Conservation (phyloP, 148 eudicot genomes). For the Spergularia marina region DNA sequence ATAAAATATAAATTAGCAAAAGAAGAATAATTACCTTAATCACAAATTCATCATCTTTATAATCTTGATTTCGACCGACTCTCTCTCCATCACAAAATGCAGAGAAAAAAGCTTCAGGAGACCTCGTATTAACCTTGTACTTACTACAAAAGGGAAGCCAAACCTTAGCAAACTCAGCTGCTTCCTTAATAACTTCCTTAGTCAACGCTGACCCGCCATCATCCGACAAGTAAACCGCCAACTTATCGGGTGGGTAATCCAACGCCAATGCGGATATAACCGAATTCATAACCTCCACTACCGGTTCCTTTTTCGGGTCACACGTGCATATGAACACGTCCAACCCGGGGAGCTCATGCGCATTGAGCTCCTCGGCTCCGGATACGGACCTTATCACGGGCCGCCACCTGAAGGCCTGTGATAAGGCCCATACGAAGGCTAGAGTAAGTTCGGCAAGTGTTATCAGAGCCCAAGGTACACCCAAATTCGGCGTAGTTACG, state of each 20-base stretch:
- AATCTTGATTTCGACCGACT: slow-evolving; percentile 16
- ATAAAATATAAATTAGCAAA: too few species aligned
- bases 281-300: slow-evolving; percentile 47
- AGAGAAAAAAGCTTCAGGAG: slow-evolving; percentile 54
- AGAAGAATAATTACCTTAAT: slow-evolving; percentile 19
- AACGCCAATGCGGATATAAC: slow-evolving; percentile 56
- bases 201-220: slow-evolving; percentile 55
- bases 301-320: slow-evolving; percentile 55
- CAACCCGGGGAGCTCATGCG: slow-evolving; percentile 33
- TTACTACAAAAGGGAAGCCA: slow-evolving; percentile 62
- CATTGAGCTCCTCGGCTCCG: background rate
- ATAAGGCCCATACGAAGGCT: slow-evolving; percentile 39
- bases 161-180: slow-evolving; percentile 36
- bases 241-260: slow-evolving; percentile 53
- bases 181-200: slow-evolving; percentile 40
- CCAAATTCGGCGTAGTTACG: background rate
- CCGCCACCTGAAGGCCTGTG: slow-evolving; percentile 49
- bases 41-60: slow-evolving; percentile 9
- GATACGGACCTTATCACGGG: slow-evolving; percentile 33
- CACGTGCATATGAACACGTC: slow-evolving; percentile 63
- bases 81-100: slow-evolving; percentile 22
- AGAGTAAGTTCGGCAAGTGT: slow-evolving; percentile 42
- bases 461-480: slow-evolving; percentile 36
- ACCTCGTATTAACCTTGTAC: slow-evolving; percentile 43
- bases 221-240: slow-evolving; percentile 58